Evolutionary conservation across 805 yeast genomes (phyloP).

Genomic region (Diddensiella santjacobensis): DNA sequence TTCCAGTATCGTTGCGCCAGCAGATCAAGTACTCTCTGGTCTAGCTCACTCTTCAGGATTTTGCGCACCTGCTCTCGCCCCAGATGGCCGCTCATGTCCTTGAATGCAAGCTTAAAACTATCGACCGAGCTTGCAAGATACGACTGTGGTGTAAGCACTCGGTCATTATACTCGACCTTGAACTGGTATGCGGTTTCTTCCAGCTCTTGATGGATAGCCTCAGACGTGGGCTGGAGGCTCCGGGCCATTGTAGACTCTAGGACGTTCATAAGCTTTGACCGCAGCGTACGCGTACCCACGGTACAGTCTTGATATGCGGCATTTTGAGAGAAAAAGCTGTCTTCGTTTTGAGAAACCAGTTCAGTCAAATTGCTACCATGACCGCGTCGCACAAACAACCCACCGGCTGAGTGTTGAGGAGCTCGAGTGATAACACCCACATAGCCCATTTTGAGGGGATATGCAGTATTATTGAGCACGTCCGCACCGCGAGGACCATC

Average conservation of each 20-base stretch:
- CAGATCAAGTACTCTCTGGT: constrained; percentile 82
- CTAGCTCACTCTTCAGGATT: constrained; percentile 75
- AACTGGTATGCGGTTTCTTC: constrained; percentile 91
- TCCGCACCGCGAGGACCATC: constrained; percentile 67
- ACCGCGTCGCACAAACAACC: constrained; percentile 48
- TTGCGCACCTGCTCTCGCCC: constrained; percentile 79
- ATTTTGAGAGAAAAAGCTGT: constrained; percentile 58
- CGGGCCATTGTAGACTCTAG: constrained; percentile 88
- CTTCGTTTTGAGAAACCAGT: constrained; percentile 42
- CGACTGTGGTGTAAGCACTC: constrained; percentile 89
- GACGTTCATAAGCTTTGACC: constrained; percentile 78
- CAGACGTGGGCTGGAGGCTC: constrained; percentile 82
- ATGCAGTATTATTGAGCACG: constrained; percentile 69
- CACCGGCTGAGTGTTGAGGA: constrained; percentile 39
- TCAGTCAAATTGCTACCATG: constrained; percentile 54
- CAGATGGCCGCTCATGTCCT: constrained; percentile 78
- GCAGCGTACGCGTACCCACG: constrained; percentile 71
- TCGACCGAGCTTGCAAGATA: constrained; percentile 91
- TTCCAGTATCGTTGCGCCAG: constrained; percentile 94
- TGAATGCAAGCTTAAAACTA: constrained; percentile 75
- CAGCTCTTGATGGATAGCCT: constrained; percentile 79
- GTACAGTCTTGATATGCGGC: constrained; percentile 63
- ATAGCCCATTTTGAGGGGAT: constrained; percentile 93
- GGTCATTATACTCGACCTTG: constrained; percentile 94
- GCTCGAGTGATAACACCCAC: constrained; percentile 95